Percentiles rank a stretch among this genome's conserved stretches.
Evolutionary conservation across 2,329 filamentous ascomycete species (phyloP).

Genomic region (Chaetomium olivaceum): DNA sequence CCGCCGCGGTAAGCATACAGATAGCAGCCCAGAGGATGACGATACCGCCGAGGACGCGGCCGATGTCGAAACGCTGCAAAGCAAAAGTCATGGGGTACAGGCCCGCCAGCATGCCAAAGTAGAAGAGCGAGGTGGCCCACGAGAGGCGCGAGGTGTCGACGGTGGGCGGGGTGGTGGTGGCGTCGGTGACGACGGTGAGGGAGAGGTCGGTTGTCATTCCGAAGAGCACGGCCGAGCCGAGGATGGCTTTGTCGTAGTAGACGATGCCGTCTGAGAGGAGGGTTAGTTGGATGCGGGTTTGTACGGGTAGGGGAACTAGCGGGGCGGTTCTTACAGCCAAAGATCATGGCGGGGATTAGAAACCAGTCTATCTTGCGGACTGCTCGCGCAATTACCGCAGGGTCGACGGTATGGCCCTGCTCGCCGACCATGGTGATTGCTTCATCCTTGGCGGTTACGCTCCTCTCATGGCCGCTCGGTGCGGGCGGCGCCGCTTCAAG

Average conservation of each 20-base stretch:
- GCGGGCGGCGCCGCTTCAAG: constrained; percentile 6
- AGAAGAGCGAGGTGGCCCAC: constrained; percentile 79
- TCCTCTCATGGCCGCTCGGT: not conserved
- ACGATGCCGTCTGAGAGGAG: constrained; percentile 58
- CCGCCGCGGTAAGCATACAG: constrained; percentile 68
- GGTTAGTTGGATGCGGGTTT: not conserved
- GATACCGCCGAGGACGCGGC: constrained; percentile 62
- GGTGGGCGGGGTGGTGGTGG: constrained; percentile 50
- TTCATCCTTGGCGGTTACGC: constrained; percentile 45
- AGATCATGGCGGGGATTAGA: constrained; percentile 57
- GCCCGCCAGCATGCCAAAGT: constrained; percentile 76
- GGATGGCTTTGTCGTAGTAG: constrained; percentile 74
- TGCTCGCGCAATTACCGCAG: constrained; percentile 48
- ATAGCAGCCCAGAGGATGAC: constrained; percentile 67
- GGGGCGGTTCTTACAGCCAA: constrained; percentile 47
- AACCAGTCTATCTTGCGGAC: constrained; percentile 58
- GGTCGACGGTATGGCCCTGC: constrained; percentile 53
- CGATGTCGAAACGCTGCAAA: constrained; percentile 66
- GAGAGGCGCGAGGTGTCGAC: constrained; percentile 67
- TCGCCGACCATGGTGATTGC: constrained; percentile 62
- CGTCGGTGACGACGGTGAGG: constrained; percentile 56
- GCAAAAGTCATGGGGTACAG: constrained; percentile 72
- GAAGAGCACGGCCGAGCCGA: constrained; percentile 71
- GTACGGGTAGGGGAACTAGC: not conserved
- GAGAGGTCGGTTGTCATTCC: constrained; percentile 71